Percentiles rank a stretch among this genome's conserved stretches.
Evolutionary conservation across 2,329 filamentous ascomycete genomes (phyloP).

Genomic region (Blumeriella jaapii): DNA sequence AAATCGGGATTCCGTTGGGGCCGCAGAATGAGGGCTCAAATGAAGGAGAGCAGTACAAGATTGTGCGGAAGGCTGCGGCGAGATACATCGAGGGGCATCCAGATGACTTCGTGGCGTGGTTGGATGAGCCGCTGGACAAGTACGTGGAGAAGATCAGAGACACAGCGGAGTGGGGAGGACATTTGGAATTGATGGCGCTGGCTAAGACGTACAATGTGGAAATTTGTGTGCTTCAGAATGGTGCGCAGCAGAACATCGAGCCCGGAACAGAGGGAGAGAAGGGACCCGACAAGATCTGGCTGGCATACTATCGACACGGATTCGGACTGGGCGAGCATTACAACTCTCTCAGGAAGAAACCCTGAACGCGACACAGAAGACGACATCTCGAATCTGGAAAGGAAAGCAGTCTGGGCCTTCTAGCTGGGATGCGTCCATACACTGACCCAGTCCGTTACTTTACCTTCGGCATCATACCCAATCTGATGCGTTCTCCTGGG

Average conservation of each 20-base stretch:
- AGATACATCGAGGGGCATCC: slow-evolving; percentile 62
- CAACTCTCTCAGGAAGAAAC: slow-evolving; percentile 59
- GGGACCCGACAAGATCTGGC: slow-evolving; percentile 52
- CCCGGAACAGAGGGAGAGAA: slow-evolving; percentile 34
- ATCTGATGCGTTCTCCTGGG: slow-evolving; percentile 38
- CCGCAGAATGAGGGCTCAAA: slow-evolving; percentile 22
- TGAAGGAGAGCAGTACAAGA: slow-evolving; percentile 44
- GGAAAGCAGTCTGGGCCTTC: slow-evolving; percentile 1
- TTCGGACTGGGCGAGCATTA: slow-evolving; percentile 96
- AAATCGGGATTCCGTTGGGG: slow-evolving; percentile 36
- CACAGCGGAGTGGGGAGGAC: slow-evolving; percentile 92
- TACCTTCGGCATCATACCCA: slow-evolving; percentile 35
- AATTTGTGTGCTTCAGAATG: slow-evolving; percentile 80
- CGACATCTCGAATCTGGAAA: background rate
- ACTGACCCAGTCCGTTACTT: slow-evolving; percentile 40
- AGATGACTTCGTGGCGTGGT: slow-evolving; percentile 76
- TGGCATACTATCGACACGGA: slow-evolving; percentile 90
- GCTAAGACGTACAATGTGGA: slow-evolving; percentile 68
- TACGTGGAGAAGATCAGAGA: slow-evolving; percentile 71
- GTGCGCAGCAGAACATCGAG: slow-evolving; percentile 64
- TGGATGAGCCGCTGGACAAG: slow-evolving; percentile 65
- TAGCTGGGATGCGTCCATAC: slow-evolving; percentile 35
- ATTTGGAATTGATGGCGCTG: slow-evolving; percentile 79
- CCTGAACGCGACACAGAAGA: slow-evolving; percentile 12
- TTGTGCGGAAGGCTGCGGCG: slow-evolving; percentile 60